Base-by-base conservation (phyloP, 192 early-diverging fungal genomes). In the Lunasporangiospora selenospora region DNA sequence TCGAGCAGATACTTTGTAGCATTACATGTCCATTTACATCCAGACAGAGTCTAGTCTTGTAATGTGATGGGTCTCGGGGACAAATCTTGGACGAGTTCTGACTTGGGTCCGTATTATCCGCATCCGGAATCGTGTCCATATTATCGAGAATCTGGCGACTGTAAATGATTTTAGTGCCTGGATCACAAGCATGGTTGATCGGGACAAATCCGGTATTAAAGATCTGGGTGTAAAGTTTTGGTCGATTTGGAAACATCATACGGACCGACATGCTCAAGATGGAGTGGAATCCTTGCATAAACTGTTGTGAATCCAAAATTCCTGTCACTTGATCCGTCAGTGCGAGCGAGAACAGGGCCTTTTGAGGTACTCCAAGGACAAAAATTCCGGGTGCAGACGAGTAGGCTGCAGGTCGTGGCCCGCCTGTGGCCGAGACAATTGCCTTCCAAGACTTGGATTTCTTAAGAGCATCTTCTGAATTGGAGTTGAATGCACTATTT, bases 191-290 rank as follows among this genome's bases (percentile, higher is more conserved):
- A 29, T 58, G 34, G 16, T 57, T 45, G 26, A 73, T 39, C 0
- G 55, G 19, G 13, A 58, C 33, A 19, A 61, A 61, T 10, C 69
- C 69, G 1, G 69, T 58, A 3, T 39, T 4, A 38, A 63, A 37
- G 15, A 45, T 18, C 7, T 63, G 59, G 61, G 58, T 73, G 29
- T 63, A 63, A 36, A 63, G 36, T 1, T 12, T 23, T 7, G n/a
- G 23, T 0, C 69, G 69, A 12, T 63, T 62, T 2, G 69, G 69
- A 23, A 37, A 73, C 69, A 73, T 73, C 54, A 58, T 56, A 15
- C 69, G 44, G 33, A 58, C 31, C 5, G 69, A 53, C 36, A 73
- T 7, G 30, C 53, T 73, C 19, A 73, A 1, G 5, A 73, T 58
- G 19, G 69, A 16, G 21, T 73, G 41, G 30, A 63, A 73, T 3